These are phyloP conservation scores for Leccinum solheimii DNA, from an alignment of 1,284 basidiomycete genomes.

Conservation along the genomic window DNA sequence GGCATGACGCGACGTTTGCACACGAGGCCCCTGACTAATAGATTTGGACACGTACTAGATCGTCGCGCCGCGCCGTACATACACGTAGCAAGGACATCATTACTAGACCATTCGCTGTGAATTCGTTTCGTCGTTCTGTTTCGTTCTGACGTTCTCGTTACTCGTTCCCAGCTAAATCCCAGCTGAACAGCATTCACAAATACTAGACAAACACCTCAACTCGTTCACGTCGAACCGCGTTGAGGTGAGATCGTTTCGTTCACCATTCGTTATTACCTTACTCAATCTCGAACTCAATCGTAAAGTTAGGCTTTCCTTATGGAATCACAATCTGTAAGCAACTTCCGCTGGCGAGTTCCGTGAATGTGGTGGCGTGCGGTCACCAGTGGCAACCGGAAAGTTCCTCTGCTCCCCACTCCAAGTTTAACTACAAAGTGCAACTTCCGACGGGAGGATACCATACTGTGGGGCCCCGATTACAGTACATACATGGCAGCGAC, in stretches of 20 bases:
- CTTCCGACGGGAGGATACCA: background rate
- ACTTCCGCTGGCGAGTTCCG: background rate
- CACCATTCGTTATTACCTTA: background rate
- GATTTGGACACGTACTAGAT: background rate
- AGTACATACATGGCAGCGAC: background rate
- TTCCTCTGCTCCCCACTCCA: background rate
- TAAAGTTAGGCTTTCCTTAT: too few relatives aligned
- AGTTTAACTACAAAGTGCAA: background rate
- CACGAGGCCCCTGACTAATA: background rate
- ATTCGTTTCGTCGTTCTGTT: background rate
- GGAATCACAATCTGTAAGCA: background rate
- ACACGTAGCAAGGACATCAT: background rate
- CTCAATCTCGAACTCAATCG: too few relatives aligned
- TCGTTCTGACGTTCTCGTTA: background rate
- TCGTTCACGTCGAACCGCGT: background rate
- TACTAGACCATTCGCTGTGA: background rate
- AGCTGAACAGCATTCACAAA: background rate
- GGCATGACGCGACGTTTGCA: background rate
- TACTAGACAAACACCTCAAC: background rate
- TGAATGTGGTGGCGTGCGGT: background rate
- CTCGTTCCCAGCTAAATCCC: background rate
- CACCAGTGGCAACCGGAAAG: background rate
- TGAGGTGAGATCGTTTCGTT: background rate
- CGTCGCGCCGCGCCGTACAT: background rate
- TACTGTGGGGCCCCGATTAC: background rate